phyloP scores from a whole-genome alignment of 2,329 filamentous ascomycete species.

The Fusarium goolgardi region DNA sequence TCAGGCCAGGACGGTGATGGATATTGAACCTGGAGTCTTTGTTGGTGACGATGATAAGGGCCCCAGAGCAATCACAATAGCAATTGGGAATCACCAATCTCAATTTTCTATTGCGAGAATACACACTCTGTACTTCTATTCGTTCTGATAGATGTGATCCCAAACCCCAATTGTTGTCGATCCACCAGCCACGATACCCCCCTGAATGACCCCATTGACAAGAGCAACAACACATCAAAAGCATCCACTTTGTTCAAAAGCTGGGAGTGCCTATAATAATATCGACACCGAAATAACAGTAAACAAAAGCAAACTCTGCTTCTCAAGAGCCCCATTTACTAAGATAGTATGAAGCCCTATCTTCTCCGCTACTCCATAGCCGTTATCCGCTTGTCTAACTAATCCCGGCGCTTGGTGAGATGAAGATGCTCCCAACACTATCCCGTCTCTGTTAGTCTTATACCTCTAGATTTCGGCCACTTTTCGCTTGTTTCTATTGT shows the following conservation, averaged over 20 bases:
- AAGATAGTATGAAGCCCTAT: slow-evolving; percentile 14
- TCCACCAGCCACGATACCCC: slow-evolving; percentile 28
- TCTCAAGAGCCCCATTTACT: slow-evolving; percentile 9
- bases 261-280: not conserved
- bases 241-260: slow-evolving; percentile 14
- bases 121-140: not conserved
- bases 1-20: slow-evolving; percentile 42
- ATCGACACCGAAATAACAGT: slow-evolving; percentile 12
- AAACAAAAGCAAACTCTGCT: slow-evolving; percentile 25
- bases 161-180: slow-evolving; percentile 30
- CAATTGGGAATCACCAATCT: slow-evolving; percentile 5
- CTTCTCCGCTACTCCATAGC: slow-evolving; percentile 2
- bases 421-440: slow-evolving; percentile 42
- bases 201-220: slow-evolving; percentile 24
- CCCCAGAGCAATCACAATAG: not conserved
- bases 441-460: slow-evolving; percentile 23
- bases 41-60: slow-evolving; percentile 28
- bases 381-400: slow-evolving; percentile 29
- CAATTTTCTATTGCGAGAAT: not conserved
- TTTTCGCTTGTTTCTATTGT: slow-evolving; percentile 15
- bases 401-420: slow-evolving; percentile 40
- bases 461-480: slow-evolving; percentile 17
- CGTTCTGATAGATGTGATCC: not conserved
- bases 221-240: slow-evolving; percentile 27
- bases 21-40: slow-evolving; percentile 26